Base-by-base conservation (phyloP, 495 filamentous ascomycete species). In the Xylaria telfairii region DNA sequence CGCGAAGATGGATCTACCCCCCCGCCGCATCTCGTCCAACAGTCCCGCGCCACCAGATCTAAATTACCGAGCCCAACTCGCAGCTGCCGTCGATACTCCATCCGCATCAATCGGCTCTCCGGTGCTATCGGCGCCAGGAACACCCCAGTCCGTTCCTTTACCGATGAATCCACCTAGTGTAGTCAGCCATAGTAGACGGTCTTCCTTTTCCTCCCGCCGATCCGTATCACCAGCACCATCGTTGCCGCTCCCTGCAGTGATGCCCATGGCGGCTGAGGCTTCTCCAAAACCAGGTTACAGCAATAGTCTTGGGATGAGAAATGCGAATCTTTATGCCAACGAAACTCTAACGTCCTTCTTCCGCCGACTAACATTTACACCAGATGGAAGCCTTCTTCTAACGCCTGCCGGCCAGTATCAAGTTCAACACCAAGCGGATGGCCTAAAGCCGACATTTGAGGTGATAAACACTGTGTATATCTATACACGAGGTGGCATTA, bases 261-360 rank as follows among this genome's bases (percentile, higher is more conserved):
- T 96, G 87, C 93, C 96, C 7, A 88, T 97, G 81, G 93, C 96
- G 72, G 89, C 92, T 13, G 76, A 78, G 15, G 74, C 76, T 15
- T 96, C 94, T 3, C 93, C 93, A 21, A 96, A 93, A 66, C 89
- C 94, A 10, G 88, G 87, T 44, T 80, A 85, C 42, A 82, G 76
- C 53, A 82, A 85, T 32, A 85, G 89, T 21, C 65, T 91, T 46
- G 93, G 91, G 4, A 88, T 93, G 53, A 91, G 89, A 77, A 97
- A 97, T 73, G 88, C 95, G 47, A 95, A 89, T 68, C 90, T 98
- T 46, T 99, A 99, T 80, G 93, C 92, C n/a, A 98, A 97, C 69
- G 96, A 99, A 81, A 97, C 94, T 0, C 89, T 98, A 41, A 98
- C 94, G 0, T 98, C 96, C 3, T 99, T 99, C 81, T 99, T 99